Conservation (phyloP, 2,329 filamentous ascomycete species). For the Diplodia scrobiculata region DNA sequence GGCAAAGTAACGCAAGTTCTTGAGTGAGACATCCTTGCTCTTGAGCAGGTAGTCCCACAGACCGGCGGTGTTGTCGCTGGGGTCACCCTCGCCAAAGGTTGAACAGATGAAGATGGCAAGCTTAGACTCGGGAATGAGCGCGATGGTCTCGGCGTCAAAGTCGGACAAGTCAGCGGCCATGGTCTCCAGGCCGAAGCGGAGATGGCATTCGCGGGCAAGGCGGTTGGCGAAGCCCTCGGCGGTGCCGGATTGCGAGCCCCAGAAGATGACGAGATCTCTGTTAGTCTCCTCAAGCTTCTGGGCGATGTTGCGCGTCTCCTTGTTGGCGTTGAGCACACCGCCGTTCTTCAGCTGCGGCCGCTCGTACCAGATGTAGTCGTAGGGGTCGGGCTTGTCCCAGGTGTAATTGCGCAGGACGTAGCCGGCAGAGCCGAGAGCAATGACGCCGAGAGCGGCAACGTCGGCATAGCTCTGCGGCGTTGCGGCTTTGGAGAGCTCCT, state of each 20-base stretch:
- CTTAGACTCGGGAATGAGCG: conserved; percentile 35
- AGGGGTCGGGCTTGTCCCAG: conserved; percentile 56
- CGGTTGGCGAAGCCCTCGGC: conserved; percentile 50
- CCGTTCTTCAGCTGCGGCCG: conserved; percentile 50
- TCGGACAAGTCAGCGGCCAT: conserved; percentile 53
- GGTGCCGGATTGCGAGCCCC: conserved; percentile 55
- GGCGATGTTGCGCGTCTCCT: conserved; percentile 52
- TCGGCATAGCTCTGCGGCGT: conserved; percentile 45
- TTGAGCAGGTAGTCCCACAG: conserved; percentile 43
- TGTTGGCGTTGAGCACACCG: conserved; percentile 32
- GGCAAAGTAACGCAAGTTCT: conserved; percentile 45
- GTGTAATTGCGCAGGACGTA: conserved; percentile 49
- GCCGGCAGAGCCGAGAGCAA: conserved; percentile 43
- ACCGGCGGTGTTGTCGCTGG: conserved; percentile 43
- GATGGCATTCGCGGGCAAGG: conserved; percentile 46
- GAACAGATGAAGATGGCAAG: conserved; percentile 44
- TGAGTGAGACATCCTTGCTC: conserved; percentile 32
- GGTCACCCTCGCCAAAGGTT: conserved; percentile 47
- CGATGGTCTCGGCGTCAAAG: conserved; percentile 50
- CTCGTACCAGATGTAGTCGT: conserved; percentile 54
- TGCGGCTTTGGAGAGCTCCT: conserved; percentile 35
- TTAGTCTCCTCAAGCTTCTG: conserved; percentile 47
- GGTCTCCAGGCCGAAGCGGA: conserved; percentile 47
- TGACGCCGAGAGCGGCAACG: conserved; percentile 42
- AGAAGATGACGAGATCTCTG: conserved; percentile 48